Evolutionary conservation across 331 rosid species (phyloP).

Genomic region (Saraca asoca): DNA sequence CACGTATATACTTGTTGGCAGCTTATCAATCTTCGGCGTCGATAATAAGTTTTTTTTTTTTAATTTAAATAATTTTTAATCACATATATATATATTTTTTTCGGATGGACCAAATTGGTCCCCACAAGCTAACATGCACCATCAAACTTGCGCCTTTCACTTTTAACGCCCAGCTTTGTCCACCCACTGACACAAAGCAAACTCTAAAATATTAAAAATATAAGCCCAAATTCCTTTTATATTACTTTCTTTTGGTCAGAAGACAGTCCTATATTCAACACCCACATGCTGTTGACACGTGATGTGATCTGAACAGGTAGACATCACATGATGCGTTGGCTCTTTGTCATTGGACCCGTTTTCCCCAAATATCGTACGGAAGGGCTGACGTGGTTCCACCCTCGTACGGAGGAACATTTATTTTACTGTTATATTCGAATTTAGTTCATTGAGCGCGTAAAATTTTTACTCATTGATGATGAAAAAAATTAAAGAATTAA

Average conservation of each 20-base stretch:
- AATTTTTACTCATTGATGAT: too few relatives aligned
- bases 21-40: too few relatives aligned
- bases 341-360: neutral
- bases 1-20: too few relatives aligned
- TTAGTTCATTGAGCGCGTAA: too few relatives aligned
- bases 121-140: too few relatives aligned
- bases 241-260: neutral
- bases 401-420: conserved; percentile 26
- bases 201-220: neutral
- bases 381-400: neutral
- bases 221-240: too few relatives aligned
- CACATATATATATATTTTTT: too few relatives aligned
- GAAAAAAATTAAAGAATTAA: too few relatives aligned
- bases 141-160: neutral
- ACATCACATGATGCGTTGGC: neutral
- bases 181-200: neutral
- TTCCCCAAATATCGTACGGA: neutral
- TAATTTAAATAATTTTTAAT: too few relatives aligned
- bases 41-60: too few relatives aligned
- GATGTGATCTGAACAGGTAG: neutral
- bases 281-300: conserved; percentile 35
- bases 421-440: too few relatives aligned
- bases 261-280: neutral
- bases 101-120: too few relatives aligned
- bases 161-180: neutral